Percentiles rank a stretch among this genome's conserved stretches.
Evolutionary conservation across 805 yeast genomes (phyloP).

Genomic region (Sungouiozyma ichnusensis): DNA sequence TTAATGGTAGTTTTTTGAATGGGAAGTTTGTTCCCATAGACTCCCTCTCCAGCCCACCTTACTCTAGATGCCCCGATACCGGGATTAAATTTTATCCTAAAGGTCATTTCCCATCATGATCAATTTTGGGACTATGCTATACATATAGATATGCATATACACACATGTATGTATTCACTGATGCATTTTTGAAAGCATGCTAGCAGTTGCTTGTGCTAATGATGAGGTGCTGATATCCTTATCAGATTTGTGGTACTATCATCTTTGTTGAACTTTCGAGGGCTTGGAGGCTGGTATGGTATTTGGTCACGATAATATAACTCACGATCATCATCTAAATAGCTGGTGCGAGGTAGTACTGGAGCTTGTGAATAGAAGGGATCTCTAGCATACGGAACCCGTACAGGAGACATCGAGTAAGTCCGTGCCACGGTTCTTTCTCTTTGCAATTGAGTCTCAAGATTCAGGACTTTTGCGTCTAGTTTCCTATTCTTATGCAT

Average conservation of each 20-base stretch:
- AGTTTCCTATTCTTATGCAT: neutral
- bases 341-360: neutral
- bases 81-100: slow-evolving; percentile 74
- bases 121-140: slow-evolving; percentile 1
- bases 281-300: slow-evolving; percentile 1
- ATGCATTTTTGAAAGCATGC: too few relatives aligned
- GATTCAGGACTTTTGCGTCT: neutral
- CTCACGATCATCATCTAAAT: neutral
- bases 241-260: slow-evolving; percentile 6
- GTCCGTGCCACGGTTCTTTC: neutral
- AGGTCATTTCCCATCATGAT: slow-evolving; percentile 26
- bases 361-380: neutral
- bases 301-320: neutral
- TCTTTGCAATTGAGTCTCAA: neutral
- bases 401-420: neutral
- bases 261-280: neutral
- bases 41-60: slow-evolving; percentile 31
- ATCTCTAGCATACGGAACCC: neutral
- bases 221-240: neutral
- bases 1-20: slow-evolving; percentile 58
- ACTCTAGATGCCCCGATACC: slow-evolving; percentile 51
- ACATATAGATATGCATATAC: slow-evolving; percentile 2
- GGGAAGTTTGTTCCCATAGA: slow-evolving; percentile 61
- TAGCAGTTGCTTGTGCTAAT: too few relatives aligned
- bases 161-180: slow-evolving; percentile 27